These are phyloP conservation scores for Populus simonii DNA, from an alignment of 345 rosid species.

Conservation along the genomic window DNA sequence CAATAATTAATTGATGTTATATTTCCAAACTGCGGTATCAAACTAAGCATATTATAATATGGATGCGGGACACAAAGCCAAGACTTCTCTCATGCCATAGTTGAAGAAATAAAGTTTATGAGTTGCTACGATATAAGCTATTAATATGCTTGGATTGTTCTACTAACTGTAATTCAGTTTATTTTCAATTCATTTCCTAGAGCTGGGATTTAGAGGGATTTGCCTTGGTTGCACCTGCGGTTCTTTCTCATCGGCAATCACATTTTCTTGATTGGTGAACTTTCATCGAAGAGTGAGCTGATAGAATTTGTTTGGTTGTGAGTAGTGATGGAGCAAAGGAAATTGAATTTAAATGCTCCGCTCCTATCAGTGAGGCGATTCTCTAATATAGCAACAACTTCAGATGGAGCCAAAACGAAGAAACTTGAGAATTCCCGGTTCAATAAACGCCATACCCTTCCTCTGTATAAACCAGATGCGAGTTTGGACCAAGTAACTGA, in stretches of 20 bases:
- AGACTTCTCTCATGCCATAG: neutral
- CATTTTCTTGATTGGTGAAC: constrained; percentile 4
- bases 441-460: constrained; percentile 24
- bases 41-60: no score
- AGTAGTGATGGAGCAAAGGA: constrained; percentile 61
- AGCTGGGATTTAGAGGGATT: neutral
- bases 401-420: constrained; percentile 29
- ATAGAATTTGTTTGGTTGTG: constrained; percentile 5
- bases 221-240: neutral
- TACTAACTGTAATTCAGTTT: neutral
- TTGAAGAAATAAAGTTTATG: neutral
- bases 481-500: constrained; percentile 63
- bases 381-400: constrained; percentile 33
- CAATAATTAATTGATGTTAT: no score
- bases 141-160: neutral
- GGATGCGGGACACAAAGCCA: no score
- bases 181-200: neutral
- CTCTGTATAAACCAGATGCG: constrained; percentile 28
- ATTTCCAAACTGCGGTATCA: no score
- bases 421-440: constrained; percentile 22
- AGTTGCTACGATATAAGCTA: neutral
- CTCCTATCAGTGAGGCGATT: constrained; percentile 77
- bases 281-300: constrained; percentile 1
- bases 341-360: constrained; percentile 68
- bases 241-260: neutral